Evolutionary conservation across 208 protist species (phyloP), one percentile per base, ranked within the genome.

Genomic region (Borovskyia barvae): DNA sequence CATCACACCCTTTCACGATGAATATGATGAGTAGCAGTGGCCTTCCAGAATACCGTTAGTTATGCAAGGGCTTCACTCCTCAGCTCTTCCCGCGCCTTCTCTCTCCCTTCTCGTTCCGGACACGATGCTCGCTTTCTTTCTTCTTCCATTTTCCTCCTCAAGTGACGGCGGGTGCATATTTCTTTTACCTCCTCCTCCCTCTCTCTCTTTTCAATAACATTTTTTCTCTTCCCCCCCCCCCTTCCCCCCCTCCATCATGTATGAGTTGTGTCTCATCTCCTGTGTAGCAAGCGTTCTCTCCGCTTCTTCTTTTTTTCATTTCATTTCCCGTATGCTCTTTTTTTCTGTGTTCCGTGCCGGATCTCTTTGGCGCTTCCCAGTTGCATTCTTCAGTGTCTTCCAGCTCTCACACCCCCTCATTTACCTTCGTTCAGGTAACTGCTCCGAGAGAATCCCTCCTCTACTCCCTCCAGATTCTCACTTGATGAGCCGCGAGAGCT

Each of bases 1-100:
- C 71, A 12, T 68, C 71, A 12, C 71, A 68, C n/a, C 64, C 63
- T 24, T 80, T 85, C 54, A 60, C 66, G 11, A 76, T 84, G 57
- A 72, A 81, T 45, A 77, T 85, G 59, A 67, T 78, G 20, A 65
- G 63, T 22, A 51, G 64, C 37, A 66, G 37, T 22, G 35, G 33
- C 2, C 40, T 68, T 3, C 58, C 63, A 5, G 66, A 63, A 43
- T 75, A 72, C 54, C 74, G 60, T n/a, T 78, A 52, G 35, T 17
- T 48, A 28, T 12, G 30, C 9, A 37, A 26, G 36, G 20, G 12
- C 11, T 7, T n/a, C 33, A 39, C 8, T 14, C 33, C 15, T 57
- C 12, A 8, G 57, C 25, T 71, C 25, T 37, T 12, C 36, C 2
- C 43, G 29, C 15, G 35, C 37, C 24, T 20, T 22, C 3, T 49